Base-by-base conservation (phyloP, 2,329 filamentous ascomycete species). In the Rhynchosporium graminicola region DNA sequence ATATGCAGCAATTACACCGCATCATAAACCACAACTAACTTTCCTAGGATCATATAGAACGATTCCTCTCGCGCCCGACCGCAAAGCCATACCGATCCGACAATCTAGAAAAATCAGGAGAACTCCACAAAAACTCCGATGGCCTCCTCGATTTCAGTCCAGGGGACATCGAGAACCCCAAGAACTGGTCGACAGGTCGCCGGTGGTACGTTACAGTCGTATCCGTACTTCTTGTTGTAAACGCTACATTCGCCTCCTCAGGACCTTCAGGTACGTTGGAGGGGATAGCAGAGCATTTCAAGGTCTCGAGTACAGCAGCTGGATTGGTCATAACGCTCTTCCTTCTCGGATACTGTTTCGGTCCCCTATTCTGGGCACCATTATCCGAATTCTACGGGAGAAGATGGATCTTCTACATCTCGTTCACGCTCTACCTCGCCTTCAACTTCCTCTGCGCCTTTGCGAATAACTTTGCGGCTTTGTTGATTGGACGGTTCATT, bases 401-500 rank as follows among this genome's bases (percentile, higher is more conserved):
- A 7, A 81, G 88, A 69, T 73, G 81, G 46, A 78, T 89, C 20
- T 87, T 88, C 71, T 80, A 84, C 67, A 74, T 79, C 60, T 86
- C 84, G 3, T 87, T 87, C 69, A 74, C 80, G 59, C 77, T 79
- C 12, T 79, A 89, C 62, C 82, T 84, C 0, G 80, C 80, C 1
- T 90, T 90, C 72, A 87, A 84, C 68, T 85, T 82, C 42, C 86
- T 80, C 4, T 80, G 79, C 29, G 83, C 84, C 0, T 86, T 82
- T 12, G 78, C 83, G 0, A 77, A 83, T 59, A 86, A 82, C 66
- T 84, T 87, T 65, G 78, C 76, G 38, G 82, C 83, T 1, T 76
- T 91, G 2, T 76, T 91, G 26, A 79, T 89, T 8, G 79, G 89
- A 40, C 84, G 88, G 47, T 90, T 90, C 77, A 83, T 90, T 55